A percentile compares a stretch with the other conserved stretches of the same genome.
phyloP scores from a whole-genome alignment of 176 grass and related monocot genomes.

The Tuctoria greenei region DNA sequence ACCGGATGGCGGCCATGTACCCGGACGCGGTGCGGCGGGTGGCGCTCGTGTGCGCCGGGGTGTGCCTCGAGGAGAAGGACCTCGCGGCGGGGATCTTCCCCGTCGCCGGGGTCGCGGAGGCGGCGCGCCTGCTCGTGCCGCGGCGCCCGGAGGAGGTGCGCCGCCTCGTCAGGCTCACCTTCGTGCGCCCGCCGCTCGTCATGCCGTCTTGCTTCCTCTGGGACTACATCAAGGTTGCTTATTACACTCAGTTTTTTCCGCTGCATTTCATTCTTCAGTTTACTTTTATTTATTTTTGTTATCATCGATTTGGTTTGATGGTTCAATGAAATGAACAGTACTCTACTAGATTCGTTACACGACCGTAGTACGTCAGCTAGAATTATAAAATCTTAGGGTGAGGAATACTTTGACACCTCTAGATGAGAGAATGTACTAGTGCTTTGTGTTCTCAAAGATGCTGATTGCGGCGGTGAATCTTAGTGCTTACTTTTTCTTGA shows the following conservation, averaged over 20 bases:
- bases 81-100: slow-evolving; percentile 68
- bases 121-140: slow-evolving; percentile 67
- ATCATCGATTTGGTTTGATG: slow-evolving; percentile 11
- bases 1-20: slow-evolving; percentile 65
- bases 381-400: background rate
- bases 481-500: too few species aligned
- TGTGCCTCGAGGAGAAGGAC: slow-evolving; percentile 91
- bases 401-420: slow-evolving; percentile 6
- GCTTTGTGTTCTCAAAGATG: background rate
- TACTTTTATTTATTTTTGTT: background rate
- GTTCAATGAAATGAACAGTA: background rate
- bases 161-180: slow-evolving; percentile 76
- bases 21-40: slow-evolving; percentile 59
- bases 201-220: slow-evolving; percentile 91
- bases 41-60: slow-evolving; percentile 63
- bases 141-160: slow-evolving; percentile 68
- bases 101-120: slow-evolving; percentile 52
- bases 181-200: slow-evolving; percentile 60
- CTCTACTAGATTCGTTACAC: background rate
- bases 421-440: slow-evolving; percentile 6
- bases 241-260: background rate
- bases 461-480: too few species aligned
- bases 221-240: slow-evolving; percentile 79
- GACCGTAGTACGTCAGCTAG: background rate
- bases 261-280: background rate